These are phyloP conservation scores for Gilbertella persicaria DNA, from an alignment of 371 early-diverging fungal genomes.

Conservation along the genomic window DNA sequence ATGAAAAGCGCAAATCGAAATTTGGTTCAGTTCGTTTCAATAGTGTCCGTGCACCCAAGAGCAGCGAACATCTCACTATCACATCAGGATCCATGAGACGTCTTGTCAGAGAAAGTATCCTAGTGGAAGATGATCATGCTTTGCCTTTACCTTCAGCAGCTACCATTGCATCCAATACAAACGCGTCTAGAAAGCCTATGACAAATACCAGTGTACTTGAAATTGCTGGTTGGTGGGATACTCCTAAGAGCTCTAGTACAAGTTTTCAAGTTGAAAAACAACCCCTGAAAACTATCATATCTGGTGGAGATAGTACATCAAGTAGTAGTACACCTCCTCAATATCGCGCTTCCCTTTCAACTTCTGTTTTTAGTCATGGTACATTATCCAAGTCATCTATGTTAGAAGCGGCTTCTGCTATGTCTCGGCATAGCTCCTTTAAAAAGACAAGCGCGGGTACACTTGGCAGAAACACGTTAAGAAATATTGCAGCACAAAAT, in stretches of 20 bases:
- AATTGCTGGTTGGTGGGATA: conserved; percentile 27
- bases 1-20: conserved; percentile 3
- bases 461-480: conserved; percentile 20
- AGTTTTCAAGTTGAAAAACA: not conserved
- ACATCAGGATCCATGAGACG: conserved; percentile 42
- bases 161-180: conserved; percentile 2
- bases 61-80: conserved; percentile 23
- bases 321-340: conserved; percentile 8
- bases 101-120: conserved; percentile 36
- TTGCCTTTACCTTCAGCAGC: conserved; percentile 7
- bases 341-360: conserved; percentile 23
- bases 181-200: not conserved
- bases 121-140: conserved; percentile 9
- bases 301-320: conserved; percentile 5
- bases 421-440: conserved; percentile 14
- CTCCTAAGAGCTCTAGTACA: not conserved
- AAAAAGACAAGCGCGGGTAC: conserved; percentile 13
- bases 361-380: conserved; percentile 17
- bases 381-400: conserved; percentile 16
- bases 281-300: conserved; percentile 6
- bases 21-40: conserved; percentile 13
- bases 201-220: conserved; percentile 13
- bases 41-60: conserved; percentile 10
- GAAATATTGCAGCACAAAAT: conserved; percentile 18
- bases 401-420: not conserved